A percentile compares a stretch with the other conserved stretches of the same genome.
phyloP scores from a whole-genome alignment of 768 basidiomycete species.

The Pulveroboletus sp. region DNA sequence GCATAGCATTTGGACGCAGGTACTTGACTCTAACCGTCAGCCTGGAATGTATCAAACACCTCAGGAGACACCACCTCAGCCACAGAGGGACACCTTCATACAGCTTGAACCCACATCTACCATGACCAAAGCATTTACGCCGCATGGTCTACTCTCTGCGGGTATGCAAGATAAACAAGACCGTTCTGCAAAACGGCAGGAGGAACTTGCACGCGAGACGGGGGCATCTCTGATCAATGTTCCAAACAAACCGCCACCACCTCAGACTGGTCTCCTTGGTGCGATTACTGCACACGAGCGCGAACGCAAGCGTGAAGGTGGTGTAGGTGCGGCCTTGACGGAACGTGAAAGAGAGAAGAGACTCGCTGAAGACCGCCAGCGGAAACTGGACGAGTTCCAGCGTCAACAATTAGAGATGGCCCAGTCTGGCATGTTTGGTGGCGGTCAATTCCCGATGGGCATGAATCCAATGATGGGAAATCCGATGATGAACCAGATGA shows the following conservation, averaged over 20 bases:
- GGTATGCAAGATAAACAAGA: constrained; percentile 96
- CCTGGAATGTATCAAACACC: constrained; percentile 38
- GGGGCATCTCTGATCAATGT: constrained; percentile 94
- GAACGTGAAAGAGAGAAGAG: constrained; percentile 94
- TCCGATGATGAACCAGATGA: constrained; percentile 52
- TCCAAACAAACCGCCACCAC: constrained; percentile 91
- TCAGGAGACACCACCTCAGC: constrained; percentile 33
- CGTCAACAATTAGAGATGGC: constrained; percentile 88
- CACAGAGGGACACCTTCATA: constrained; percentile 57
- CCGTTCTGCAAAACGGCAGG: constrained; percentile 92
- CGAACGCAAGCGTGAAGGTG: constrained; percentile 92
- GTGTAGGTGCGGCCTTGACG: constrained; percentile 90
- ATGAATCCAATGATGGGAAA: constrained; percentile 75
- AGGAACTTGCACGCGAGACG: constrained; percentile 87
- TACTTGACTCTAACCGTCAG: constrained; percentile 67
- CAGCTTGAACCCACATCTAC: constrained; percentile 69
- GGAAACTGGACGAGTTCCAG: constrained; percentile 89
- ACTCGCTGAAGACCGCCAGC: constrained; percentile 87
- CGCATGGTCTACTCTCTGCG: constrained; percentile 91
- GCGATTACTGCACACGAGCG: constrained; percentile 95
- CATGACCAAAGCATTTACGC: constrained; percentile 92
- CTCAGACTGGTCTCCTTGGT: constrained; percentile 92
- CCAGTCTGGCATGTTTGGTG: constrained; percentile 74
- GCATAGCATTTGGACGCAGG: constrained; percentile 85
- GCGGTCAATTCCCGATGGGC: constrained; percentile 39